Percentiles rank a stretch among this genome's conserved stretches.
These are phyloP conservation scores for Phytopythium helicoides DNA, from an alignment of 352 stramenopile species.

Conservation along the genomic window DNA sequence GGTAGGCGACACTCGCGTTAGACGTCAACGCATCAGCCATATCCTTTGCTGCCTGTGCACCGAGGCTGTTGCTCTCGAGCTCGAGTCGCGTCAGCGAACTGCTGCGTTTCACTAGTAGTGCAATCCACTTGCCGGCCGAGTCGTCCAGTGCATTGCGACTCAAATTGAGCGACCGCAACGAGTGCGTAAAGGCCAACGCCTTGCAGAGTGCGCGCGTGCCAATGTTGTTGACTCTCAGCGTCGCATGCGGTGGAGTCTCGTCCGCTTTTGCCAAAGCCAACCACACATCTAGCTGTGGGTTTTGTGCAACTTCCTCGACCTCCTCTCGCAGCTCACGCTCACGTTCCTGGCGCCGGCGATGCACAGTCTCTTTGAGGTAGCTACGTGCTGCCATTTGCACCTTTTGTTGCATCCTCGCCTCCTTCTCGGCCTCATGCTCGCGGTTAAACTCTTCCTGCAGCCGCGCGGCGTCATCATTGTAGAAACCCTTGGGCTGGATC, in stretches of 20 bases:
- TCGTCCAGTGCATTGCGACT: constrained; percentile 68
- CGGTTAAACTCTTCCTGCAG: constrained; percentile 80
- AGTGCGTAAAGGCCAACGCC: constrained; percentile 62
- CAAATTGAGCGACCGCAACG: constrained; percentile 59
- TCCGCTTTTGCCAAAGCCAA: constrained; percentile 54
- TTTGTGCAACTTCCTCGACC: constrained; percentile 63
- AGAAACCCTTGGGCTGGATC: constrained; percentile 83
- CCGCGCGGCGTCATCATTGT: constrained; percentile 79
- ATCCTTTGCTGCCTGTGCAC: constrained; percentile 40
- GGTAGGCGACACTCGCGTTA: constrained; percentile 52
- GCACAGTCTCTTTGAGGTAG: constrained; percentile 74
- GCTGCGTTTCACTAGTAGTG: constrained; percentile 57
- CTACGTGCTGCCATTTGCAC: constrained; percentile 67
- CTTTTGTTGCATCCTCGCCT: constrained; percentile 63
- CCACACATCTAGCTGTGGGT: constrained; percentile 74
- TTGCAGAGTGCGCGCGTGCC: constrained; percentile 69
- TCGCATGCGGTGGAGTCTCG: constrained; percentile 49
- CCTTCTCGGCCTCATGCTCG: constrained; percentile 62
- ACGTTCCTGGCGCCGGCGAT: constrained; percentile 60
- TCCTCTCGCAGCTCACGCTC: constrained; percentile 74
- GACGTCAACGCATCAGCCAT: constrained; percentile 50
- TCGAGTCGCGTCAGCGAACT: constrained; percentile 60
- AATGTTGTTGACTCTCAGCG: constrained; percentile 48
- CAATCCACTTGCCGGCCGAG: constrained; percentile 57
- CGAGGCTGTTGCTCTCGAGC: constrained; percentile 65